Conservation (phyloP, 805 yeast species). For the Yamadazyma scolyti region DNA sequence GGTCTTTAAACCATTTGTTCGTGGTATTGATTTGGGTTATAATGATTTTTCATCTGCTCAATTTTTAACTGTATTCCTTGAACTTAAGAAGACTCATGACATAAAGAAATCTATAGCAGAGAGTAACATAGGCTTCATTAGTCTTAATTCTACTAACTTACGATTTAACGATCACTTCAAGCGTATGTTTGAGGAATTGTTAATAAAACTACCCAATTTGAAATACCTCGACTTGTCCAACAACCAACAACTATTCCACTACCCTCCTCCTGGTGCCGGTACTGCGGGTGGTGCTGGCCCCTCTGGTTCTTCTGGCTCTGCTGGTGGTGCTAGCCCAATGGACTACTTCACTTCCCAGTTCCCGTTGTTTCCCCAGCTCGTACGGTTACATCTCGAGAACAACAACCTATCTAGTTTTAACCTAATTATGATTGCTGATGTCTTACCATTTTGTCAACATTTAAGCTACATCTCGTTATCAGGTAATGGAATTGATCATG, state of each 20-base stretch:
- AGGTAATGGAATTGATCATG: slow-evolving; percentile 59
- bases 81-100: slow-evolving; percentile 18
- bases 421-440: slow-evolving; percentile 58
- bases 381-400: slow-evolving; percentile 68
- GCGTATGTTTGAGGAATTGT: slow-evolving; percentile 46
- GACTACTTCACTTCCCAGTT: slow-evolving; percentile 49
- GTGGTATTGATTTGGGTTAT: slow-evolving; percentile 82
- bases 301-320: background rate
- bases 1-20: slow-evolving; percentile 45
- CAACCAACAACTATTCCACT: slow-evolving; percentile 59
- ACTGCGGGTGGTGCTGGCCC: slow-evolving; percentile 19
- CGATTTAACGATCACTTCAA: slow-evolving; percentile 46
- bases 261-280: too few species aligned
- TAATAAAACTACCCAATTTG: slow-evolving; percentile 55
- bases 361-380: slow-evolving; percentile 63
- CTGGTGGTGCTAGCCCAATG: background rate
- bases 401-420: slow-evolving; percentile 57
- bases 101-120: slow-evolving; percentile 16
- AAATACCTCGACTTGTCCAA: slow-evolving; percentile 74
- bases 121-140: slow-evolving; percentile 41
- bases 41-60: slow-evolving; percentile 55
- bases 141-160: slow-evolving; percentile 64
- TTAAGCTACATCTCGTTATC: slow-evolving; percentile 66
- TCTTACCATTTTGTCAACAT: slow-evolving; percentile 62
- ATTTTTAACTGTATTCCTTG: slow-evolving; percentile 35